These are phyloP conservation scores for Laguncularia racemosa DNA, from an alignment of 345 rosid species.

Conservation along the genomic window DNA sequence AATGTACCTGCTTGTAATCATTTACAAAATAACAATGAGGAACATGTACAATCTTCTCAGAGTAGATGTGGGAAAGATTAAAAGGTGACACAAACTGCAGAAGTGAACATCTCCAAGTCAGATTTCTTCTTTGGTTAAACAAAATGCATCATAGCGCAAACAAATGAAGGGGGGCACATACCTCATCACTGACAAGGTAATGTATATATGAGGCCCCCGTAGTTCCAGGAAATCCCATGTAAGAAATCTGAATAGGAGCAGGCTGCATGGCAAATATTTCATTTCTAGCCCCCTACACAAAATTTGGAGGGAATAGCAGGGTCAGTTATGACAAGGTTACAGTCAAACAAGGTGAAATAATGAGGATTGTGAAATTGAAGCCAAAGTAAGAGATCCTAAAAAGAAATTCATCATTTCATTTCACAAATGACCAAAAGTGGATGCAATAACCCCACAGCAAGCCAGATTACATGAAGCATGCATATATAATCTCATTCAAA, in stretches of 20 bases:
- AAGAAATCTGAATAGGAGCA: slow-evolving; percentile 94
- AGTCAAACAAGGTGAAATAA: too few relatives aligned
- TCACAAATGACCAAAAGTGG: too few relatives aligned
- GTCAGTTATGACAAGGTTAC: background rate
- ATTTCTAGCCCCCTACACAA: slow-evolving; percentile 89
- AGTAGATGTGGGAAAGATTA: slow-evolving; percentile 65
- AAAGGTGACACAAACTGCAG: slow-evolving; percentile 90
- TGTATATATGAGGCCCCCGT: slow-evolving; percentile 93
- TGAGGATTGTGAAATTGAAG: too few relatives aligned
- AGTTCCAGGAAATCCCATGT: slow-evolving; percentile 99
- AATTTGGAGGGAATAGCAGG: background rate
- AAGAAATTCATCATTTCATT: too few relatives aligned
- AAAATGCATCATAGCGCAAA: background rate
- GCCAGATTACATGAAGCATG: too few relatives aligned
- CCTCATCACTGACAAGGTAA: slow-evolving; percentile 98
- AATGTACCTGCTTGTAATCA: slow-evolving; percentile 88
- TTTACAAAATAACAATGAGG: slow-evolving; percentile 99
- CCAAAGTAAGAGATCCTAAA: too few relatives aligned
- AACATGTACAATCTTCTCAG: slow-evolving; percentile 94
- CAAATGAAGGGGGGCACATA: slow-evolving; percentile 11
- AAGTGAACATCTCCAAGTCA: slow-evolving; percentile 11
- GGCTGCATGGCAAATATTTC: slow-evolving; percentile 99
- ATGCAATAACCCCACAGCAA: too few relatives aligned
- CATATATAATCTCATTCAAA: too few relatives aligned
- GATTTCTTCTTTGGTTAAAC: background rate